Conservation (phyloP, 1,139 yeast species). For the Yamadazyma taylorii region DNA sequence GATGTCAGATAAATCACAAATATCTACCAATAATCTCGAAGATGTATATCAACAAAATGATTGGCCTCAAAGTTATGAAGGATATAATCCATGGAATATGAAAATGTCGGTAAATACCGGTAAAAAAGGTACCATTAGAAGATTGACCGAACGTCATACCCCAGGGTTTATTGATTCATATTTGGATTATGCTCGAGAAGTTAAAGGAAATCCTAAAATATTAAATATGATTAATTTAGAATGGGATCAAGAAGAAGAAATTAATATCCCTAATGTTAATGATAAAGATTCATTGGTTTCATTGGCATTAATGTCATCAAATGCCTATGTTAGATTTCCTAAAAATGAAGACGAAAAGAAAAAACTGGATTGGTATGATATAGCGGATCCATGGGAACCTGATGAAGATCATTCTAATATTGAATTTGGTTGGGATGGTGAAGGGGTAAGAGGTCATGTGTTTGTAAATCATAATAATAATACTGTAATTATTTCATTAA, state of each 20-base stretch:
- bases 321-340: constrained; percentile 86
- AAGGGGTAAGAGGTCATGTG: constrained; percentile 88
- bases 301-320: constrained; percentile 83
- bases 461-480: constrained; percentile 66
- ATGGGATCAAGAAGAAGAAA: constrained; percentile 50
- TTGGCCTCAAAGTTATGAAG: constrained; percentile 40
- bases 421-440: constrained; percentile 82
- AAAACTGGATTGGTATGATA: constrained; percentile 78
- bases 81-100: constrained; percentile 46
- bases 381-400: constrained; percentile 59
- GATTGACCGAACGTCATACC: constrained; percentile 56
- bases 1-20: constrained; percentile 4
- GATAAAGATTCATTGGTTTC: constrained; percentile 73
- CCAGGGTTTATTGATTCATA: constrained; percentile 70
- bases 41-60: constrained; percentile 28
- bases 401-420: constrained; percentile 33
- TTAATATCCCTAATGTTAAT: constrained; percentile 67
- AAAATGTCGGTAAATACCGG: constrained; percentile 27
- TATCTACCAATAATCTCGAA: constrained; percentile 22
- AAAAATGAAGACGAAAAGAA: constrained; percentile 54
- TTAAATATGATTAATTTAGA: constrained; percentile 49
- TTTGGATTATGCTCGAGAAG: constrained; percentile 53
- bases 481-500: constrained; percentile 76
- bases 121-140: constrained; percentile 29
- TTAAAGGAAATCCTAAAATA: constrained; percentile 43